phyloP scores from a whole-genome alignment of 1,284 basidiomycete species.

The Pseudozyma sp. region DNA sequence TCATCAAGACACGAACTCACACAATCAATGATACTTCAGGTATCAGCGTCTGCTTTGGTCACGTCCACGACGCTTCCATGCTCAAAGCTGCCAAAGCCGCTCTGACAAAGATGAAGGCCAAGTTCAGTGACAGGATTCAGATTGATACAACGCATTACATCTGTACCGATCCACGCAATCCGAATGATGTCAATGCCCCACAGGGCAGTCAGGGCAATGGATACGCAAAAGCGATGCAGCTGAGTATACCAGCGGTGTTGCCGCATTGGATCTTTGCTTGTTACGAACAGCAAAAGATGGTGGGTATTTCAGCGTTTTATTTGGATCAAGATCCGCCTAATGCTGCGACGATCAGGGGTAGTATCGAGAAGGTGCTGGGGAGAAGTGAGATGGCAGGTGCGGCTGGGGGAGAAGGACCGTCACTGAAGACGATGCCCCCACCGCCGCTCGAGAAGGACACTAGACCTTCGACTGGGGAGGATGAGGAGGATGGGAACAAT shows the following conservation, averaged over 20 bases:
- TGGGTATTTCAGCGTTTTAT: constrained; percentile 65
- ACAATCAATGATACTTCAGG: constrained; percentile 65
- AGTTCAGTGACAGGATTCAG: constrained; percentile 88
- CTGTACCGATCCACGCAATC: constrained; percentile 58
- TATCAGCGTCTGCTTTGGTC: constrained; percentile 66
- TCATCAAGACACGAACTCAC: constrained; percentile 62
- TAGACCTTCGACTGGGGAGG: neutral
- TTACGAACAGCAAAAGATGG: constrained; percentile 64
- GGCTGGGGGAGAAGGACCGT: constrained; percentile 1
- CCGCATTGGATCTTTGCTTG: constrained; percentile 69
- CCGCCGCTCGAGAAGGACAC: constrained; percentile 35
- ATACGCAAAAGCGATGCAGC: constrained; percentile 63
- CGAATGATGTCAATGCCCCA: constrained; percentile 32
- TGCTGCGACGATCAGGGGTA: constrained; percentile 45
- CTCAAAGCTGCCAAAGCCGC: constrained; percentile 54
- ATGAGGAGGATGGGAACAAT: constrained; percentile 1
- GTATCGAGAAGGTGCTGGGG: constrained; percentile 35
- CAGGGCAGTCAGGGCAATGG: constrained; percentile 30
- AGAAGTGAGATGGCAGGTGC: constrained; percentile 9
- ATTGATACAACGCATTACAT: constrained; percentile 72
- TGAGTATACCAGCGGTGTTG: constrained; percentile 67
- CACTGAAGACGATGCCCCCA: constrained; percentile 10
- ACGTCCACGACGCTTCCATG: constrained; percentile 45
- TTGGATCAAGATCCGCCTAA: constrained; percentile 66
- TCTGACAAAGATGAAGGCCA: constrained; percentile 55